These are phyloP conservation scores for Actinidia chinensis DNA, from an alignment of 179 eudicot genomes.

Conservation along the genomic window DNA sequence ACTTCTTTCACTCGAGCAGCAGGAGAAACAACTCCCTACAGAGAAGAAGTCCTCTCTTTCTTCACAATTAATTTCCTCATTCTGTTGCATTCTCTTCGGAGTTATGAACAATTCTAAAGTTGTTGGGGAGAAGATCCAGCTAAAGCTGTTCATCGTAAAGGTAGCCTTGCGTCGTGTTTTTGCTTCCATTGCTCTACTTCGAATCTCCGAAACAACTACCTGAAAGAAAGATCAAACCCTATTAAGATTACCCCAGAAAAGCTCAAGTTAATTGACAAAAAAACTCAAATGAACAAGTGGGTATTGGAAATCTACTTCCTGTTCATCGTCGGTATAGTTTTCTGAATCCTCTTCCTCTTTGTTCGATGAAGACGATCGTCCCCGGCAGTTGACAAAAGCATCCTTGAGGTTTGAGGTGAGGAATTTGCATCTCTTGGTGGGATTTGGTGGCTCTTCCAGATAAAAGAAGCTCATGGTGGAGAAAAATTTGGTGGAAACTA, in stretches of 20 bases:
- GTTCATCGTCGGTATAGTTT: conserved; percentile 46
- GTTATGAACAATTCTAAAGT: conserved; percentile 35
- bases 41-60: conserved; percentile 57
- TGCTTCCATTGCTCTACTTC: conserved; percentile 67
- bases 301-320: conserved; percentile 42
- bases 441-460: conserved; percentile 41
- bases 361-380: conserved; percentile 31
- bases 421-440: conserved; percentile 50
- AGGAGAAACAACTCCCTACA: conserved; percentile 52
- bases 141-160: conserved; percentile 35
- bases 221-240: conserved; percentile 24
- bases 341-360: conserved; percentile 40
- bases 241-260: not conserved
- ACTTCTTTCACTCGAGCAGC: conserved; percentile 42
- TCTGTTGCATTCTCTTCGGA: conserved; percentile 17
- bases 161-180: conserved; percentile 41
- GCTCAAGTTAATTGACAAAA: not conserved
- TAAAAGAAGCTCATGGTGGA: conserved; percentile 45
- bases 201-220: conserved; percentile 60
- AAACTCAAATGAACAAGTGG: not conserved
- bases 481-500: conserved; percentile 11
- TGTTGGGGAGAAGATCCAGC: conserved; percentile 41
- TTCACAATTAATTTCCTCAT: conserved; percentile 26
- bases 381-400: conserved; percentile 53
- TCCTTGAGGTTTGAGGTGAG: conserved; percentile 49